Percentiles rank a stretch among this genome's conserved stretches.
Conservation (phyloP, 345 rosid genomes). For the Citrus trifoliata region DNA sequence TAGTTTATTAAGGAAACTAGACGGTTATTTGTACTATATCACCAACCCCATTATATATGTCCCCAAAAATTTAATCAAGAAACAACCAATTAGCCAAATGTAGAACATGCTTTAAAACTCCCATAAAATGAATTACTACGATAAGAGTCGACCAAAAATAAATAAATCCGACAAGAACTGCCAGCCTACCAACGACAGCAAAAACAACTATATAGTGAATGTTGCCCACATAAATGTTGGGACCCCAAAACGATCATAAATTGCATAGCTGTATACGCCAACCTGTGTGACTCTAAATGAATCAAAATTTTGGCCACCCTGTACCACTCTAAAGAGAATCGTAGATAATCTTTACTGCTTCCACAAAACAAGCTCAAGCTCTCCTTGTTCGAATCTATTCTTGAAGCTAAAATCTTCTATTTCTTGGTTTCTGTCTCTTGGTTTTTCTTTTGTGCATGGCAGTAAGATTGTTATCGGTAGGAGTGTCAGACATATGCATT, state of each 20-base stretch:
- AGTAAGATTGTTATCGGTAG: constrained; percentile 39
- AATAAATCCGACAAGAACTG: no score
- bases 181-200: neutral
- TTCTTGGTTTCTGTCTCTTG: neutral
- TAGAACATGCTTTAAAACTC: neutral
- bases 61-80: neutral
- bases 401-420: no score
- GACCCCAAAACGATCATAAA: no score
- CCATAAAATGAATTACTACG: no score
- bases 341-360: neutral
- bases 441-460: constrained; percentile 47
- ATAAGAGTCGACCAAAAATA: no score
- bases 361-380: neutral
- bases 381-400: neutral
- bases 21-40: no score
- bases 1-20: no score
- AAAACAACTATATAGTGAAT: neutral
- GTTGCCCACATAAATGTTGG: no score
- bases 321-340: neutral
- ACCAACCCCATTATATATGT: no score
- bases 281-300: neutral
- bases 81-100: neutral
- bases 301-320: neutral
- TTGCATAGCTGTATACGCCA: no score
- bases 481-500: constrained; percentile 59